Evolutionary conservation across 1,284 basidiomycete genomes (phyloP), one percentile per base, ranked within the genome.

Genomic region (Puccinia sorghi): DNA sequence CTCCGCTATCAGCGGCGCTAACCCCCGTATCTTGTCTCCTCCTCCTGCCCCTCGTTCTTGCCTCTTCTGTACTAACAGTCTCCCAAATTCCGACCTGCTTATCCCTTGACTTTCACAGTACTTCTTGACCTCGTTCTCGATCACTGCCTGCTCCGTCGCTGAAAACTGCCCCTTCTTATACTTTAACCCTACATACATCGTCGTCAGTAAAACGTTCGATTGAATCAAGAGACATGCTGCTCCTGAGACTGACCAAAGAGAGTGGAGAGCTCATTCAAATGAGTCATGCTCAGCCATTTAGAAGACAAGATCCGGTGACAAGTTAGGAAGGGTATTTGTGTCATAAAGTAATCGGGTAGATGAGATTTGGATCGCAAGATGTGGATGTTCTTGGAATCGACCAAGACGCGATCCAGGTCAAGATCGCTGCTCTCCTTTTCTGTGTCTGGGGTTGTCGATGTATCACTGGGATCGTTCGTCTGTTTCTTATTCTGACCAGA

Each of bases 131-230:
- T 90, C 90, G 20, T 84, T 84, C 80, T 86, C 87, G 1, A 93
- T 84, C 80, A 89, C 88, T 27, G 88, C 87, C 80, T 90, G 90
- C 82, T 93, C 92, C 59, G 89, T 89, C 1, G 88, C 88, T 20
- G 90, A 91, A 82, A 93, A 93, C 83, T 91, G 92, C 22, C 92
- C 92, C 83, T 92, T 92, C 84, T 91, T 92, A 84, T 91, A 93
- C 4, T 91, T 87, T 22, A 93, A 87, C 41, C 91, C 92, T 93
- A 75, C 8, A 25, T 43, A 6, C 32, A 61, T n/a, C 2, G 20
- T 52, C 7, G 50, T 52, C 20, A 52, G 20, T 15, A n/a, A 52
- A 52, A 52, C 1, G 13, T 52, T 7, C 7, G 15, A 15, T 5
- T 52, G 50, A 52, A 20, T 52, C 2, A 7, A 52, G 1, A 15